Conservation (phyloP, 495 filamentous ascomycete genomes). For the Pseudomonodictys pantanalensis region DNA sequence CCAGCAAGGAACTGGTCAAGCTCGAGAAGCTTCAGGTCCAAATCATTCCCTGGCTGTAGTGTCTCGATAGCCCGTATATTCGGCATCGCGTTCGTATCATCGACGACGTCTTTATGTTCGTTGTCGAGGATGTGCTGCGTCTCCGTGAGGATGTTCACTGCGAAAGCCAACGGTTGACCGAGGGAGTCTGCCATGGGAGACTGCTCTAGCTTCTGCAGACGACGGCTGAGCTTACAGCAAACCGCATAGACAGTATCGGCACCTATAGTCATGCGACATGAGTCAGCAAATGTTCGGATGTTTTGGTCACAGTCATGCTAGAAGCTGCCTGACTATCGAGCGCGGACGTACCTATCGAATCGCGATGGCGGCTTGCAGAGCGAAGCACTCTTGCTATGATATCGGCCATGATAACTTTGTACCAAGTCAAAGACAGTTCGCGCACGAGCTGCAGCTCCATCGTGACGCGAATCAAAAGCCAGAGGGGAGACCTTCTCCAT, state of each 20-base stretch:
- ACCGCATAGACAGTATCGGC: no score
- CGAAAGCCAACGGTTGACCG: no score
- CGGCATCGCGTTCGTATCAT: no score
- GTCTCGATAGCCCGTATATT: no score
- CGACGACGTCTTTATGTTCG: neutral
- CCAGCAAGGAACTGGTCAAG: neutral
- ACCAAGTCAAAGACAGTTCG: slow-evolving; percentile 30
- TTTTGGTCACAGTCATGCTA: no score
- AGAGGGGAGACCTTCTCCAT: slow-evolving; percentile 58
- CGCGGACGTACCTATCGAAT: no score
- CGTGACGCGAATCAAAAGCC: slow-evolving; percentile 58
- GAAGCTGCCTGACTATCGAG: no score
- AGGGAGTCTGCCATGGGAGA: no score
- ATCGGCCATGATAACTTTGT: slow-evolving; percentile 59
- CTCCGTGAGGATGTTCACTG: no score
- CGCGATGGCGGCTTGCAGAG: slow-evolving; percentile 35
- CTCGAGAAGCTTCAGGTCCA: neutral
- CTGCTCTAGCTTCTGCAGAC: neutral
- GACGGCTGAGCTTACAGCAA: neutral
- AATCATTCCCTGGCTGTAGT: slow-evolving; percentile 2
- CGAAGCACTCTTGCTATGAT: slow-evolving; percentile 47
- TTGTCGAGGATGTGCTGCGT: no score
- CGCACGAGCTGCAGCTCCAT: slow-evolving; percentile 45
- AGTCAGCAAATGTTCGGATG: no score
- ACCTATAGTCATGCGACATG: no score